These are phyloP conservation scores for Babesia ovata DNA, from an alignment of 169 alveolate genomes.

Conservation along the genomic window DNA sequence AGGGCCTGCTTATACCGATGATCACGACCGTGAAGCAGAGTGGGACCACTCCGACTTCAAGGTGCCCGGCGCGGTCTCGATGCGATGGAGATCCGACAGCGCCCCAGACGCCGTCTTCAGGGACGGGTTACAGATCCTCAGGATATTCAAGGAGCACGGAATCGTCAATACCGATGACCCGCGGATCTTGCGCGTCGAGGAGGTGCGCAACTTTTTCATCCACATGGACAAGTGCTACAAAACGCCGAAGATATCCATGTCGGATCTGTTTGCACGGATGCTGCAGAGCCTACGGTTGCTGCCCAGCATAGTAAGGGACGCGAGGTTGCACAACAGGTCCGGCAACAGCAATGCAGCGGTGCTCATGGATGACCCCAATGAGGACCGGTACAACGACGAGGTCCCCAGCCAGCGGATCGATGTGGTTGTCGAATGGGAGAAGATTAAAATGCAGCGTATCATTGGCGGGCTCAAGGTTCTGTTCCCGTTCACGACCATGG, in stretches of 20 bases:
- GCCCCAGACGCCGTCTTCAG: not conserved
- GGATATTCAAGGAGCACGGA: conserved; percentile 16
- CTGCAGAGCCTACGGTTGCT: conserved; percentile 5
- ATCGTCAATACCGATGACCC: not conserved
- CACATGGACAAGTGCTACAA: conserved; percentile 30
- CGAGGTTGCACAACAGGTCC: not conserved
- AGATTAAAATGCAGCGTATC: conserved; percentile 20
- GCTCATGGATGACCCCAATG: not conserved
- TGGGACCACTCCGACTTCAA: too few species aligned
- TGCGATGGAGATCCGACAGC: not conserved
- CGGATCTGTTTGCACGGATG: conserved; percentile 30
- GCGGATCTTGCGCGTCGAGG: not conserved
- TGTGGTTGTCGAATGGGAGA: conserved; percentile 25
- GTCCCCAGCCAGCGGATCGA: not conserved
- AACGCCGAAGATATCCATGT: conserved; percentile 17
- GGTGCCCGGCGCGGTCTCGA: not conserved
- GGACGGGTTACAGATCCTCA: not conserved
- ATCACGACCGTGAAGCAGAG: not conserved
- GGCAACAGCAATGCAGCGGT: not conserved
- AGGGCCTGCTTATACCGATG: not conserved
- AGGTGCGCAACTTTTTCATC: conserved; percentile 1
- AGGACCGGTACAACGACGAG: not conserved
- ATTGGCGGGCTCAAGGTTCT: conserved; percentile 46
- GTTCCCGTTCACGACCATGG: conserved; percentile 51
- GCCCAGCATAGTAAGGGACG: not conserved